Conservation (phyloP, 2,329 filamentous ascomycete genomes). For the Neofusicoccum kwambonambiense region DNA sequence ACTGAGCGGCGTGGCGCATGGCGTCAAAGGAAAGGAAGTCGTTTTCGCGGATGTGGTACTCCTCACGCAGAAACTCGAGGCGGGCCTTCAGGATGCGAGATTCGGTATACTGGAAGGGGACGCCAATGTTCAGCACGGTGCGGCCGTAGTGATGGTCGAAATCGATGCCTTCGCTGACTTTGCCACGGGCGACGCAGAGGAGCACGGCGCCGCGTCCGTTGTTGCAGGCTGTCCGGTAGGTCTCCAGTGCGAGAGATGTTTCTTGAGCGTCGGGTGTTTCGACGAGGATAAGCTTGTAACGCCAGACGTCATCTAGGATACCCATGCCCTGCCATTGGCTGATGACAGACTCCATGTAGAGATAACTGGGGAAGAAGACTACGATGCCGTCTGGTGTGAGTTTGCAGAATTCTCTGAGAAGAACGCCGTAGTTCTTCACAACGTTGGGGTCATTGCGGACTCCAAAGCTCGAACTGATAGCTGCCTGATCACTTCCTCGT, state of each 20-base stretch:
- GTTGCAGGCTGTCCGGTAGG: slow-evolving; percentile 94
- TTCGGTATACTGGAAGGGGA: slow-evolving; percentile 98
- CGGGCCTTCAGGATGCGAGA: slow-evolving; percentile 94
- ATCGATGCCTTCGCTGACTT: slow-evolving; percentile 97
- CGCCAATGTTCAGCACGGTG: slow-evolving; percentile 92
- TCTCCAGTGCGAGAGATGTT: slow-evolving; percentile 91
- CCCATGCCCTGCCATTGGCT: slow-evolving; percentile 99
- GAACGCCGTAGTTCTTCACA: slow-evolving; percentile 92
- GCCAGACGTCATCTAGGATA: slow-evolving; percentile 96
- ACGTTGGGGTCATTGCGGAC: slow-evolving; percentile 94
- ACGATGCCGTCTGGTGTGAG: slow-evolving; percentile 96
- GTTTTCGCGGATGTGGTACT: slow-evolving; percentile 93
- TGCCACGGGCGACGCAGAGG: slow-evolving; percentile 92
- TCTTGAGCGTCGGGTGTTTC: slow-evolving; percentile 98
- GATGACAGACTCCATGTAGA: slow-evolving; percentile 99
- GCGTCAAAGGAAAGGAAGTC: slow-evolving; percentile 98
- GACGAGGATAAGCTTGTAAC: slow-evolving; percentile 96
- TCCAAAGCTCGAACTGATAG: slow-evolving; percentile 90
- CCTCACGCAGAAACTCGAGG: slow-evolving; percentile 93
- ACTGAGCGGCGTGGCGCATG: slow-evolving; percentile 98
- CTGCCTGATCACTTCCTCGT: slow-evolving; percentile 87
- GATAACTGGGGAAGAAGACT: slow-evolving; percentile 98
- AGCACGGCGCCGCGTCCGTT: slow-evolving; percentile 93
- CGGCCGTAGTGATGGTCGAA: slow-evolving; percentile 98
- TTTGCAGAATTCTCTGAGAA: slow-evolving; percentile 92